phyloP scores from a whole-genome alignment of 2,329 filamentous ascomycete genomes.

The Hypoxylon sp. region DNA sequence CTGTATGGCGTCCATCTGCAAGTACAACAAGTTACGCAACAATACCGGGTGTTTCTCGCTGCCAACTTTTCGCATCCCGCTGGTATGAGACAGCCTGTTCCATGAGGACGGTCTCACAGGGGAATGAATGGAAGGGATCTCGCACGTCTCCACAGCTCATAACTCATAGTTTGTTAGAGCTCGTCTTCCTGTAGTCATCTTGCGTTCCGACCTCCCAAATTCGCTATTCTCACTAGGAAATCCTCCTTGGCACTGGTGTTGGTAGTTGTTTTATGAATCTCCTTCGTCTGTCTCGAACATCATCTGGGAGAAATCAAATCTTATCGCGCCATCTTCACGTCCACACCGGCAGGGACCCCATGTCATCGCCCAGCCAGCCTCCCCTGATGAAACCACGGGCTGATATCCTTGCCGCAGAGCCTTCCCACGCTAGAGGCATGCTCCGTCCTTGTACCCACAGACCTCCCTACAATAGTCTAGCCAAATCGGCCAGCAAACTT shows the following conservation, averaged over 20 bases:
- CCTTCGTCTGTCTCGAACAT: constrained; percentile 32
- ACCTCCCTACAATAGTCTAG: constrained; percentile 44
- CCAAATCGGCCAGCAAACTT: constrained; percentile 44
- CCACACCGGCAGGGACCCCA: constrained; percentile 45
- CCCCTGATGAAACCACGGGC: constrained; percentile 55
- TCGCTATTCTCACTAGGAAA: constrained; percentile 35
- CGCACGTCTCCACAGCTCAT: constrained; percentile 37
- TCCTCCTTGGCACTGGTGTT: constrained; percentile 39
- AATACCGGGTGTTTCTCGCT: constrained; percentile 40
- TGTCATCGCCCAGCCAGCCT: constrained; percentile 47
- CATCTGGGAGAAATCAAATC: constrained; percentile 39
- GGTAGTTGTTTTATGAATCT: constrained; percentile 32
- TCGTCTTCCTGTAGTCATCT: constrained; percentile 19
- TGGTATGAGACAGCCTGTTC: constrained; percentile 45
- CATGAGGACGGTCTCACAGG: constrained; percentile 42
- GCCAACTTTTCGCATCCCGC: constrained; percentile 35
- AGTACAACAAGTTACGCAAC: constrained; percentile 36
- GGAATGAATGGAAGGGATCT: constrained; percentile 47
- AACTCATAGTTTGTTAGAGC: constrained; percentile 27
- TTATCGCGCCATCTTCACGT: constrained; percentile 47
- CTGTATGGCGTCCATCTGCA: constrained; percentile 15
- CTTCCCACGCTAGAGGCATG: constrained; percentile 47
- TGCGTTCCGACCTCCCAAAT: constrained; percentile 30
- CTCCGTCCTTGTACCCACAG: constrained; percentile 42
- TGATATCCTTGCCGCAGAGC: constrained; percentile 52